phyloP scores from a whole-genome alignment of 2,329 filamentous ascomycete genomes.

The Fusarium transvaalense region DNA sequence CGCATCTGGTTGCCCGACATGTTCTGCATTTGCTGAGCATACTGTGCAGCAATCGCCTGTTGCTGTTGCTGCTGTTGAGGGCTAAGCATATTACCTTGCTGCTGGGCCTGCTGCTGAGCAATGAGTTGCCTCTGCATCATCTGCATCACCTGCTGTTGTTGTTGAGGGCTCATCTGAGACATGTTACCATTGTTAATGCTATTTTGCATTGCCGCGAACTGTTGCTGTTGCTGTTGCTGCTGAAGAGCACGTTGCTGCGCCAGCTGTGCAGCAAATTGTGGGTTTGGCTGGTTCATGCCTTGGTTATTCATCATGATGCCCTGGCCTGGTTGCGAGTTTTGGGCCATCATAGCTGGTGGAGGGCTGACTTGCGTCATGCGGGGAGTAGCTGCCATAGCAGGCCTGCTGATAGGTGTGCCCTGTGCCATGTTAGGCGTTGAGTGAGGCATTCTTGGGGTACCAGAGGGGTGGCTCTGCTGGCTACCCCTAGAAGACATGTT shows the following conservation, averaged over 20 bases:
- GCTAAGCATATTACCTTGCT: constrained; percentile 58
- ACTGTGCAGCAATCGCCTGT: constrained; percentile 59
- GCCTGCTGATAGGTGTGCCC: constrained; percentile 68
- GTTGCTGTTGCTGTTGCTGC: constrained; percentile 62
- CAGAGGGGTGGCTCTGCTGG: constrained; percentile 73
- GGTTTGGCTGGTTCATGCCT: constrained; percentile 55
- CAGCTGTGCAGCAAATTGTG: constrained; percentile 60
- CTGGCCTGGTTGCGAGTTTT: constrained; percentile 66
- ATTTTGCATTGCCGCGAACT: constrained; percentile 55
- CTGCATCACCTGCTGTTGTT: constrained; percentile 57
- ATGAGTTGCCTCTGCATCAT: constrained; percentile 56
- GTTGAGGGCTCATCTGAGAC: constrained; percentile 55
- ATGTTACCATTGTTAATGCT: constrained; percentile 54
- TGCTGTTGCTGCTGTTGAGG: constrained; percentile 58
- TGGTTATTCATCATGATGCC: constrained; percentile 66
- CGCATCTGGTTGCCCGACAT: constrained; percentile 54
- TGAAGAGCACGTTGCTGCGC: constrained; percentile 59
- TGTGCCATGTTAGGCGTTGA: constrained; percentile 72
- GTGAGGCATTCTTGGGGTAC: constrained; percentile 72
- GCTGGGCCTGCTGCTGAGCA: constrained; percentile 54
- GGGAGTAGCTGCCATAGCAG: constrained; percentile 67
- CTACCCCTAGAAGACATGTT: constrained; percentile 74
- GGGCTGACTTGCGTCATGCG: constrained; percentile 74
- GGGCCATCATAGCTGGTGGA: constrained; percentile 69
- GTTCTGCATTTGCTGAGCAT: constrained; percentile 58